Evolutionary conservation across 768 basidiomycete genomes (phyloP).

Genomic region (Naganishia vaughanmartiniae): DNA sequence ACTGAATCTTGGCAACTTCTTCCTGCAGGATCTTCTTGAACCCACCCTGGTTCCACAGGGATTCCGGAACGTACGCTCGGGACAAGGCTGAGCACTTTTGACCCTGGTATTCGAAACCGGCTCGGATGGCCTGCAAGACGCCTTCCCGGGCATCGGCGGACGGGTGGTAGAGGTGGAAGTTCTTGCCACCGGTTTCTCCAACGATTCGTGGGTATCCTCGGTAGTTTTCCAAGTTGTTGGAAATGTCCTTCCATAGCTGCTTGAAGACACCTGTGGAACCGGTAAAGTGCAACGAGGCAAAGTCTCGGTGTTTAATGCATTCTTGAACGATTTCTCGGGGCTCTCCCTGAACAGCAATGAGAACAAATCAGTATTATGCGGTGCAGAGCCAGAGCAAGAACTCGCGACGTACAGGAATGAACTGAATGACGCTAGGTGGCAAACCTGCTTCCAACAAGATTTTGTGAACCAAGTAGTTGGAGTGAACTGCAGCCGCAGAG

Average conservation of each 20-base stretch:
- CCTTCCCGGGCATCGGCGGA: constrained; percentile 84
- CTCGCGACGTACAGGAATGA: constrained; percentile 64
- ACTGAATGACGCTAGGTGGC: constrained; percentile 92
- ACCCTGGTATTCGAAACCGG: constrained; percentile 87
- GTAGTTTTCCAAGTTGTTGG: constrained; percentile 80
- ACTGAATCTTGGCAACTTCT: constrained; percentile 78
- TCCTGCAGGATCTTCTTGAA: constrained; percentile 76
- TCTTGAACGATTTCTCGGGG: constrained; percentile 80
- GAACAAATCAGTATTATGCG: background rate
- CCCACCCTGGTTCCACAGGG: constrained; percentile 71
- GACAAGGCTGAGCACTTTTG: constrained; percentile 98
- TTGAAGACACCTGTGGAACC: constrained; percentile 93
- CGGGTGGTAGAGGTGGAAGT: constrained; percentile 90
- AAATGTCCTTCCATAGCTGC: constrained; percentile 94
- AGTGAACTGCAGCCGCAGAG: constrained; percentile 88
- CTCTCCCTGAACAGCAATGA: constrained; percentile 50
- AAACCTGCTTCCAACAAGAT: constrained; percentile 91
- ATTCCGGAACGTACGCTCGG: constrained; percentile 81
- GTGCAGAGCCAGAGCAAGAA: background rate
- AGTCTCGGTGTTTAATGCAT: constrained; percentile 71
- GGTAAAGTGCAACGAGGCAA: constrained; percentile 92
- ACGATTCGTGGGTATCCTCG: constrained; percentile 88
- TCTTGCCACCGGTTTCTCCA: constrained; percentile 96
- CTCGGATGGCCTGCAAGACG: constrained; percentile 81
- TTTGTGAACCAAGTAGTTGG: constrained; percentile 88